phyloP scores from a whole-genome alignment of 2,329 filamentous ascomycete genomes.

The Camptophora hylomeconis region DNA sequence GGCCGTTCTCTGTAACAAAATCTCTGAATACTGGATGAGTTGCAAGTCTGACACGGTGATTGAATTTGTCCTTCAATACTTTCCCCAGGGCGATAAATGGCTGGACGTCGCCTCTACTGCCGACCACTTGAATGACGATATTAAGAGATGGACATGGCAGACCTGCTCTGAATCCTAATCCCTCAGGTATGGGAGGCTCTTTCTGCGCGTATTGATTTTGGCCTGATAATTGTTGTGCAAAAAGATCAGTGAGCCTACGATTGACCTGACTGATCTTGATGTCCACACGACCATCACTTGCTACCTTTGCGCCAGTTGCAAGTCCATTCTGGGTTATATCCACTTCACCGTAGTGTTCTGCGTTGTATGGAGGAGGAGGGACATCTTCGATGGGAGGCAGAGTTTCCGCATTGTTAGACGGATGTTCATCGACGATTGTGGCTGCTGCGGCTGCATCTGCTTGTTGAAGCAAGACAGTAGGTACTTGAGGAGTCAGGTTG shows the following conservation, averaged over 20 bases:
- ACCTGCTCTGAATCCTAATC: constrained; percentile 53
- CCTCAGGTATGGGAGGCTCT: constrained; percentile 57
- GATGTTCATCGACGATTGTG: too few relatives aligned
- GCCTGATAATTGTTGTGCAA: constrained; percentile 42
- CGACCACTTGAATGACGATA: constrained; percentile 63
- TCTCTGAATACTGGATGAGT: constrained; percentile 57
- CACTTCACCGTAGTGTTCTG: constrained; percentile 43
- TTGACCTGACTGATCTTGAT: constrained; percentile 67
- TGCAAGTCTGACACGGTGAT: constrained; percentile 60
- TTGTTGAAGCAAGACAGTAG: too few relatives aligned
- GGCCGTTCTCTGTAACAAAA: constrained; percentile 55
- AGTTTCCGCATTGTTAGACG: too few relatives aligned
- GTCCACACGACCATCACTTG: constrained; percentile 65
- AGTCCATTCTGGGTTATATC: constrained; percentile 51
- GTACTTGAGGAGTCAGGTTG: too few relatives aligned
- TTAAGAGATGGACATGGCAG: constrained; percentile 48
- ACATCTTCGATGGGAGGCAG: constrained; percentile 15
- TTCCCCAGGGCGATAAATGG: constrained; percentile 61
- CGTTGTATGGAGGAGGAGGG: constrained; percentile 17
- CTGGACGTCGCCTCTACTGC: constrained; percentile 62
- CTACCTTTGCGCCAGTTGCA: constrained; percentile 47
- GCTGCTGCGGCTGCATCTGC: too few relatives aligned
- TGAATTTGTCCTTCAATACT: constrained; percentile 49
- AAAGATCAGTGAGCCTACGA: constrained; percentile 50
- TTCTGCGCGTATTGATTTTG: constrained; percentile 35